A percentile compares a stretch with the other conserved stretches of the same genome.
Conservation (phyloP, 2,329 filamentous ascomycete genomes). For the Talaromyces sp. region DNA sequence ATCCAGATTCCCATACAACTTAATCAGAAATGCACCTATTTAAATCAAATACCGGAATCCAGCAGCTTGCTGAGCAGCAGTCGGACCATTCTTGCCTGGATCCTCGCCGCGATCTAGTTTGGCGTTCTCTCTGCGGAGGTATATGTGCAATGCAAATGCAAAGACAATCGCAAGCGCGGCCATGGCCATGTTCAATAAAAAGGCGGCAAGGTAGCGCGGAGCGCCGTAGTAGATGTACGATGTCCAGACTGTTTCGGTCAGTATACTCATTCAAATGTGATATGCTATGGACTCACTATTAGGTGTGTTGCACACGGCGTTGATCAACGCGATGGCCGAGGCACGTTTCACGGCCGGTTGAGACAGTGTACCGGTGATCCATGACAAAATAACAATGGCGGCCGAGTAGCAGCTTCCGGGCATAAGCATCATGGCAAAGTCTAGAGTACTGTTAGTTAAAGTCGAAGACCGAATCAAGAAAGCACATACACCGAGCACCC, state of each 20-base stretch:
- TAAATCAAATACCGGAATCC: slow-evolving; percentile 22
- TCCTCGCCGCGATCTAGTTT: slow-evolving; percentile 24
- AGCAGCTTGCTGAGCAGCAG: slow-evolving; percentile 22
- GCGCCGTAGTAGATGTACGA: slow-evolving; percentile 25
- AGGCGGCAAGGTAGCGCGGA: slow-evolving; percentile 26
- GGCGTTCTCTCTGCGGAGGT: slow-evolving; percentile 24
- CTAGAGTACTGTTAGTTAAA: slow-evolving; percentile 7
- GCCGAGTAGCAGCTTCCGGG: slow-evolving; percentile 21
- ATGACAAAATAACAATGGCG: slow-evolving; percentile 20
- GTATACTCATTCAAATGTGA: neutral
- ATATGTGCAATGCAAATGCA: slow-evolving; percentile 22
- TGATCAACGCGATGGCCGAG: slow-evolving; percentile 21
- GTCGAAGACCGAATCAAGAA: neutral
- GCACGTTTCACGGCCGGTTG: slow-evolving; percentile 21
- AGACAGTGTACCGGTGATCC: slow-evolving; percentile 19
- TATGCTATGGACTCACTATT: slow-evolving; percentile 15
- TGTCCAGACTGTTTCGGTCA: slow-evolving; percentile 21
- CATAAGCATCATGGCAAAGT: slow-evolving; percentile 34
- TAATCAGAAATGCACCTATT: neutral
- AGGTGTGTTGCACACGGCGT: slow-evolving; percentile 21
- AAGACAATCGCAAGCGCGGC: slow-evolving; percentile 23
- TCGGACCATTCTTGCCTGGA: slow-evolving; percentile 24
- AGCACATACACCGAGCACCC: slow-evolving; percentile 25
- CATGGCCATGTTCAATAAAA: slow-evolving; percentile 24
- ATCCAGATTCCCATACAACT: neutral